Conservation (phyloP, 2,329 filamentous ascomycete species). For the Aspergillus phoenicis region DNA sequence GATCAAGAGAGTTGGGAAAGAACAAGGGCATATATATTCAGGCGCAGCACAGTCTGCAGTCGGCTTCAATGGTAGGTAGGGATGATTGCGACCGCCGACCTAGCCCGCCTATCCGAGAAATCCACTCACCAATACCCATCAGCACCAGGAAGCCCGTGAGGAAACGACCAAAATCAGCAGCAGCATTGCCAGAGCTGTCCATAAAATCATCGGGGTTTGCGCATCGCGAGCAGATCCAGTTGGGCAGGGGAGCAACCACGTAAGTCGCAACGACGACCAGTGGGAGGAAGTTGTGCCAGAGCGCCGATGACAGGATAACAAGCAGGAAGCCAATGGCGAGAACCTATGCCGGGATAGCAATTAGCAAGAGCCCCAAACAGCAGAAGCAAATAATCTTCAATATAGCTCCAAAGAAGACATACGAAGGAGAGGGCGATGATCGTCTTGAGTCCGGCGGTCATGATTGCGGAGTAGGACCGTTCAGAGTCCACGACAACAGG, state of each 20-base stretch:
- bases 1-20: not conserved
- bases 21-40: not conserved
- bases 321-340: constrained; percentile 98
- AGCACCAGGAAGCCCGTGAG: constrained; percentile 93
- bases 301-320: constrained; percentile 94
- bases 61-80: not conserved
- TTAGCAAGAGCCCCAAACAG: not conserved
- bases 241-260: constrained; percentile 87
- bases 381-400: not conserved
- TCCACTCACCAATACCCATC: constrained; percentile 89
- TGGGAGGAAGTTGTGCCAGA: constrained; percentile 93
- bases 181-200: constrained; percentile 75
- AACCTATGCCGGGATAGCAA: constrained; percentile 54
- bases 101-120: not conserved
- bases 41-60: not conserved
- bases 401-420: constrained; percentile 36
- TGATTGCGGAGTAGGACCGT: constrained; percentile 38
- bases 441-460: constrained; percentile 91
- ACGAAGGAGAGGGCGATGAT: constrained; percentile 99
- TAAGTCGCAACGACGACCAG: constrained; percentile 96
- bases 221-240: constrained; percentile 91
- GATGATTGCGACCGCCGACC: not conserved
- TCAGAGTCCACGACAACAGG: constrained; percentile 17
- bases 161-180: constrained; percentile 93
- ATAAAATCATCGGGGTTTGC: constrained; percentile 95